Conservation (phyloP, 176 grass and related monocot species). For the Melocanna baccifera region DNA sequence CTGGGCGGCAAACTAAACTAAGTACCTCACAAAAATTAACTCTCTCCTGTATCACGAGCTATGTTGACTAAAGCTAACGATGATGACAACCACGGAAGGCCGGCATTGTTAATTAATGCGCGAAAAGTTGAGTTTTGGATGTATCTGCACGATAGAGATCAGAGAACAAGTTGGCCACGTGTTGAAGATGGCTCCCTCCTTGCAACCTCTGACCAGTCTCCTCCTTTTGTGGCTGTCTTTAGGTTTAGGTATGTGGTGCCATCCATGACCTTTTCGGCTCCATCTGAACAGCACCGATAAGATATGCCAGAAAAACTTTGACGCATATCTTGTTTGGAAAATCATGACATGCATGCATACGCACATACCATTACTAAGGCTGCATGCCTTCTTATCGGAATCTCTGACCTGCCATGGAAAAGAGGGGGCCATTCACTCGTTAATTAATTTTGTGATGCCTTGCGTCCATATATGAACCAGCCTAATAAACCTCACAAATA, state of each 20-base stretch:
- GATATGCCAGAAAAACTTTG: not conserved
- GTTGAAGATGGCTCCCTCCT: not conserved
- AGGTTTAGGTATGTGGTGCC: slow-evolving; percentile 15
- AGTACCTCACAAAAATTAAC: not conserved
- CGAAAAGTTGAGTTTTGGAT: slow-evolving; percentile 23
- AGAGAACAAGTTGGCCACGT: not conserved
- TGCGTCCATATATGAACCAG: no score
- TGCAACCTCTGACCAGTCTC: not conserved
- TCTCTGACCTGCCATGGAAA: not conserved
- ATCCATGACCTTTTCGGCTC: slow-evolving; percentile 27
- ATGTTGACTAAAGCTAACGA: not conserved
- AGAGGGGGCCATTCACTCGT: not conserved
- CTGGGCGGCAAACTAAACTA: no score
- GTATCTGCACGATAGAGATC: not conserved
- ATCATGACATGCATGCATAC: not conserved
- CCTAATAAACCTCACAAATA: no score
- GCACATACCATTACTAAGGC: not conserved
- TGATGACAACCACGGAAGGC: not conserved
- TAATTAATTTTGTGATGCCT: no score
- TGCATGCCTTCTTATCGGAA: not conserved
- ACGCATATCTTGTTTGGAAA: slow-evolving; percentile 13
- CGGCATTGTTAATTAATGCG: not conserved
- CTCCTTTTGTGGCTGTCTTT: not conserved
- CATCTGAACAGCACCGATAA: not conserved
- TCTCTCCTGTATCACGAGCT: not conserved